Evolutionary conservation across 176 grass and related monocot species (phyloP), one percentile per base, ranked within the genome.

Genomic region (Elymus sibiricus): DNA sequence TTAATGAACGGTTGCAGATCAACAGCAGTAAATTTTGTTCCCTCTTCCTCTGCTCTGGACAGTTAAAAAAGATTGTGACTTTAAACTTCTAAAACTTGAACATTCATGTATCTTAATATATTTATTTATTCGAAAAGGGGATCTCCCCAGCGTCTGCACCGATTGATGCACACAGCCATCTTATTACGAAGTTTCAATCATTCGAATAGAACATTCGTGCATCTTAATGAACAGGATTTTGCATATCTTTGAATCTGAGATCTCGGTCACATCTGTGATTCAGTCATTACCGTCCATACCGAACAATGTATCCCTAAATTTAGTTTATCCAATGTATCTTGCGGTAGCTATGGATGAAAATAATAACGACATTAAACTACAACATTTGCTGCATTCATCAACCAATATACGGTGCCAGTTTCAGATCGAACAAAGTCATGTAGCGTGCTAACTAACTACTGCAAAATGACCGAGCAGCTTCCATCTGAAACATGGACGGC

Each of bases 21-120:
- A 62, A 94, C 37, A 84, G 91, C 91, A 62, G 82, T 95, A 10
- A 98, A 40, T 64, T 87, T 59, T 62, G 84, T 86, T 68, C 96
- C 93, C 75, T 98, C 96, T 72, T 95, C 91, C 74, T 98, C 96
- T 91, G 93, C 96, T 89, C 96, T 98, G 83, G 63, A 63, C 25
- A 74, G 5, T 61, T n/a, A 34, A 65, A 91, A 56, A 37, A 17
- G 27, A 16, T n/a, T 29, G 4, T 46, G n/a, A 40, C 19, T 70
- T 80, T 42, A 13, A 35, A 35, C 70, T 61, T 63, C 9, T 11
- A 16, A 22, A 79, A 83, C 24, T 72, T 39, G 7, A 78, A 22
- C 24, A 28, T 72, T 64, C 72, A 56, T 61, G 63, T 27, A 34
- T 32, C 17, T 19, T 53, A 53, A 53, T 53, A 19, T 53, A 1